Base-by-base conservation (phyloP, 257 asterid genomes). In the Knoxia roxburghii region DNA sequence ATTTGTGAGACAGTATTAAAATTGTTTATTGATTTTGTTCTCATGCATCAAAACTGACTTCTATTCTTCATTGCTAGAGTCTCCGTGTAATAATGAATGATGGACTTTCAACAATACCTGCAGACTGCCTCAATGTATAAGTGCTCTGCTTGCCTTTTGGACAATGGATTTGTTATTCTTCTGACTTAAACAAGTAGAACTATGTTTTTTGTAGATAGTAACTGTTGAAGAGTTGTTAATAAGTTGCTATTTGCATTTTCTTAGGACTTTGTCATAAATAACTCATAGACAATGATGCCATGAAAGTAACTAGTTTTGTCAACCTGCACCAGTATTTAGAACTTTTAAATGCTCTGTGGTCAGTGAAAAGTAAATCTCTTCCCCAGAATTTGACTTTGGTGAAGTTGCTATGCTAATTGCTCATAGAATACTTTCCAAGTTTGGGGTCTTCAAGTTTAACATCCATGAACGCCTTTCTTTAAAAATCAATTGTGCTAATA, bases 51-150 rank as follows among this genome's bases (percentile, higher is more conserved):
- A 56, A 15, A 72, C 82, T 81, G 70, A 82, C 72, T 39, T 45
- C 45, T 41, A 75, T 71, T 73, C 75, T 75, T 71, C 29, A 74
- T 68, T 79, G 75, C 64, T 75, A 89, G 97, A 82, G 95, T 77
- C 96, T 93, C 66, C 98, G 98, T 59, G 95, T 93, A 69, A 88
- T 93, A 68, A 93, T 93, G 96, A 93, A 93, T 79, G 98, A 93
- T 82, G 98, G 97, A 54, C 87, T 93, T 68, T 86, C 98, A 68
- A 82, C 96, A 5, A 81, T 93, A 76, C 98, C 98, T 49, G 84
- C 88, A 65, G 84, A 87, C 71, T 87, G 90, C 81, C 91, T 93
- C 69, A 88, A 77, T 59, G 96, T 84, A 97, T 93, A 90, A 86
- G 98, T 73, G 67, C 30, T 18, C 61, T 55, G 43, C 70, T 62